Evolutionary conservation across 495 filamentous ascomycete genomes (phyloP).

Genomic region (Monascus purpureus): DNA sequence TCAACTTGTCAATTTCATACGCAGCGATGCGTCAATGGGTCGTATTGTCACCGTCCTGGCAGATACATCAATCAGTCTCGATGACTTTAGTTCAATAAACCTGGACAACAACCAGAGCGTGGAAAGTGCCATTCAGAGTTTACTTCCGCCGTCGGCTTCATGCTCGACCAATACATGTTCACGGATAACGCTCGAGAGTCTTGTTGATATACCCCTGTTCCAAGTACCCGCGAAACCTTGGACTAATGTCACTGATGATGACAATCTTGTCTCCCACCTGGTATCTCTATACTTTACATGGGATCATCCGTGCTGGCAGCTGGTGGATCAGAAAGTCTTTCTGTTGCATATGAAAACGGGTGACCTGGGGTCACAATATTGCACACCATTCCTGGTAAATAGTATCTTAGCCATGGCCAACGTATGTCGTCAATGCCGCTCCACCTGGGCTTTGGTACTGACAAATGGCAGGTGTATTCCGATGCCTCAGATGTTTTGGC

Average conservation of each 20-base stretch:
- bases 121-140: too few relatives aligned
- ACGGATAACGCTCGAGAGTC: conserved; percentile 22
- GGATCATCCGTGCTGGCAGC: conserved; percentile 25
- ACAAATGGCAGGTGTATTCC: conserved; percentile 20
- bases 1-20: conserved; percentile 15
- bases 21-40: conserved; percentile 9
- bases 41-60: conserved; percentile 14
- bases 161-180: too few relatives aligned
- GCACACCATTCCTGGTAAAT: conserved; percentile 25
- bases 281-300: conserved; percentile 20
- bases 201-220: conserved; percentile 23
- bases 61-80: conserved; percentile 6
- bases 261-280: conserved; percentile 13
- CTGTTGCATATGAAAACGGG: conserved; percentile 16
- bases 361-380: conserved; percentile 15
- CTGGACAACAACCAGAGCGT: too few relatives aligned
- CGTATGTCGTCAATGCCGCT: conserved; percentile 11
- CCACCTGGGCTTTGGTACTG: background rate
- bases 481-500: conserved; percentile 35
- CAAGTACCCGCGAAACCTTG: conserved; percentile 17
- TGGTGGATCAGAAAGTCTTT: conserved; percentile 22
- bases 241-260: conserved; percentile 11
- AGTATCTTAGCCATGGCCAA: conserved; percentile 26
- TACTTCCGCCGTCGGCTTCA: too few relatives aligned
- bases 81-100: conserved; percentile 10